Evolutionary conservation across 2,329 filamentous ascomycete genomes (phyloP), one percentile per base, ranked within the genome.

Genomic region (Cladosporium sp.): DNA sequence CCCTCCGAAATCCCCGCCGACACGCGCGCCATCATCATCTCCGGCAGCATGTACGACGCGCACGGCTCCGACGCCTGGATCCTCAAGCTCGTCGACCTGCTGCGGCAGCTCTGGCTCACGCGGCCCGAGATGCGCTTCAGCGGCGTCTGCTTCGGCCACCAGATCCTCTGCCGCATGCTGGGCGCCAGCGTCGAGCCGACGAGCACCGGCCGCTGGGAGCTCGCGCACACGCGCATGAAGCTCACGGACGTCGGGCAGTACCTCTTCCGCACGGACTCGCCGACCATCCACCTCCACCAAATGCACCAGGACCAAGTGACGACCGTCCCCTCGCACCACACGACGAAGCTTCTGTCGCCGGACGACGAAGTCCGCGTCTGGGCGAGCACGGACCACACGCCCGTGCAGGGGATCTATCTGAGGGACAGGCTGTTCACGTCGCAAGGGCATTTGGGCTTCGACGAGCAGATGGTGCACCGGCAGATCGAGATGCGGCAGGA

Each of bases 101-200:
- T 82, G 8, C 69, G 34, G 74, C 75, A 76, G 32, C 59, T 82
- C 3, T 83, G 78, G 78, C 63, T 65, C 6, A 63, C 69, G 4
- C 70, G 76, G 2, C 77, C 77, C 1, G 72, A 78, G 16, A 76
- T 81, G 43, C 74, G 74, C 33, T 74, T 75, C 57, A 66, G 70
- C 9, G 74, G 74, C 14, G 72, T 77, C 35, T 77, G 74, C 54
- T 77, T 77, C 54, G 74, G 74, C 13, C 74, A 77, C 48, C 74
- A 77, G 57, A 64, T 77, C 14, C 68, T 77, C 10, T 71, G 68
- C 28, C 71, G 74, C 16, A 65, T 69, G 2, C 68, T 77, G 1
- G 74, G 74, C 6, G 66, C 70, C 4, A 62, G 58, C 11, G 67
- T 77, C 13, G 62, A 68, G 28, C 63, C 68, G 2, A 62, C 69